Base-by-base conservation (phyloP, 1,284 basidiomycete species). In the Golubevia sp. region DNA sequence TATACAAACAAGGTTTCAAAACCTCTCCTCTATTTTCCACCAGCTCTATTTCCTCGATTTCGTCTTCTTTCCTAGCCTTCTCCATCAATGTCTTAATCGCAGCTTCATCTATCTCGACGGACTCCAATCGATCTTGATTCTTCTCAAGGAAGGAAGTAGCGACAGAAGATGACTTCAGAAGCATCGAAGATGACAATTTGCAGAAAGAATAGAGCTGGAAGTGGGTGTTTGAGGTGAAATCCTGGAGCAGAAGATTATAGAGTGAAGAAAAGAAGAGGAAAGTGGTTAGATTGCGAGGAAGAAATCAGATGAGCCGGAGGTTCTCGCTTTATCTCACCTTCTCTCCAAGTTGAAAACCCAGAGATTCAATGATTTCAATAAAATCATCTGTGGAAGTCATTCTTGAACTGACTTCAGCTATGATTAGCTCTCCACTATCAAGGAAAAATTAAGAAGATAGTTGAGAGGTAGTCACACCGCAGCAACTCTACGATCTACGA, bases 1-100 rank as follows among this genome's bases (percentile, higher is more conserved):
- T 99, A 85, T 99, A 99, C 84, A 98, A 92, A 85, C 97, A 99
- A 30, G 94, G 91, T 83, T 94, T 93, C 64, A 99, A 86, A 49
- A 89, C 81, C 8, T 90, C 83, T 69, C 86, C 84, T 18, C 91
- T 90, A 72, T 88, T 87, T 21, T 86, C 84, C 61, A 90, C 74
- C 25, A 94, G 67, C 38, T 59, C 79, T 55, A 86, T 87, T n/a
- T 85, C 82, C 90, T 49, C 63, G 23, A 90, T 92, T 49, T 90
- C 89, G 66, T 88, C 86, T 62, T 90, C 86, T 8, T 85, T 84
- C 23, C 72, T 73, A 11, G 75, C 80, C 3, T 82, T 76, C 48
- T 81, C 82, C 30, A 73, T 66, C 2, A 51, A 11, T 11, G 11
- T 5, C 11, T 11, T 34, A 5, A 3, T 3, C 4, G 20, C 6